phyloP scores from a whole-genome alignment of 2,329 filamentous ascomycete species.

The Cordyceps cicadae region DNA sequence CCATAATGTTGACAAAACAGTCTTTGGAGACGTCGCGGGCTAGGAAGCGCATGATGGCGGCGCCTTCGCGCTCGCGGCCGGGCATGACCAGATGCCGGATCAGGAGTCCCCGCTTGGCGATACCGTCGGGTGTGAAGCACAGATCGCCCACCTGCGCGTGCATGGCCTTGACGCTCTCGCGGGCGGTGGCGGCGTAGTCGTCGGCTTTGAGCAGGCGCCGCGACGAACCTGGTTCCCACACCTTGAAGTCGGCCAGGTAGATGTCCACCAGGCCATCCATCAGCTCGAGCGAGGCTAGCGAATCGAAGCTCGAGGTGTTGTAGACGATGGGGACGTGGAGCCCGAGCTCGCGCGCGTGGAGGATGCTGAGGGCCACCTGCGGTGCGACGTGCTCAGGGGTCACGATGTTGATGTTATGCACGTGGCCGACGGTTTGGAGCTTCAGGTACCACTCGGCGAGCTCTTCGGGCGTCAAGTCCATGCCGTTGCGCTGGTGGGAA shows the following conservation, averaged over 20 bases:
- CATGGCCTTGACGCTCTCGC: conserved; percentile 73
- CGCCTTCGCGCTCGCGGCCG: conserved; percentile 64
- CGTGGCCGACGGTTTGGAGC: conserved; percentile 66
- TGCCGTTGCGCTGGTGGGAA: conserved; percentile 70
- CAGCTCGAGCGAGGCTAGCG: conserved; percentile 59
- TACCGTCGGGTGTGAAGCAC: conserved; percentile 71
- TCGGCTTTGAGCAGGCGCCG: conserved; percentile 69
- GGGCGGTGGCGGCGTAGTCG: conserved; percentile 63
- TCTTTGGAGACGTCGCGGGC: conserved; percentile 59
- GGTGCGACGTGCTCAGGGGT: conserved; percentile 83
- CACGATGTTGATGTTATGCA: conserved; percentile 86
- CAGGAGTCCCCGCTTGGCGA: conserved; percentile 69
- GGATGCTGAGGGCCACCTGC: conserved; percentile 68
- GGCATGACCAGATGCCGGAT: conserved; percentile 78
- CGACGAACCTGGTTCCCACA: conserved; percentile 61
- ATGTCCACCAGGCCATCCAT: conserved; percentile 77
- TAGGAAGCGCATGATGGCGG: conserved; percentile 67
- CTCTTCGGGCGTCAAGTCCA: conserved; percentile 69
- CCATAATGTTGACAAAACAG: conserved; percentile 79
- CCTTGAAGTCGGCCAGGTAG: conserved; percentile 83
- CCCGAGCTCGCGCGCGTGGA: conserved; percentile 63
- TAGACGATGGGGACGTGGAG: conserved; percentile 69
- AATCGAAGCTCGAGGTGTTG: conserved; percentile 79
- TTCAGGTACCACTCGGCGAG: conserved; percentile 78
- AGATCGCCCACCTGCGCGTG: conserved; percentile 74